Percentiles rank a stretch among this genome's conserved stretches.
These are phyloP conservation scores for Plasmodium vinckei DNA, from an alignment of 169 alveolate species.

Conservation along the genomic window DNA sequence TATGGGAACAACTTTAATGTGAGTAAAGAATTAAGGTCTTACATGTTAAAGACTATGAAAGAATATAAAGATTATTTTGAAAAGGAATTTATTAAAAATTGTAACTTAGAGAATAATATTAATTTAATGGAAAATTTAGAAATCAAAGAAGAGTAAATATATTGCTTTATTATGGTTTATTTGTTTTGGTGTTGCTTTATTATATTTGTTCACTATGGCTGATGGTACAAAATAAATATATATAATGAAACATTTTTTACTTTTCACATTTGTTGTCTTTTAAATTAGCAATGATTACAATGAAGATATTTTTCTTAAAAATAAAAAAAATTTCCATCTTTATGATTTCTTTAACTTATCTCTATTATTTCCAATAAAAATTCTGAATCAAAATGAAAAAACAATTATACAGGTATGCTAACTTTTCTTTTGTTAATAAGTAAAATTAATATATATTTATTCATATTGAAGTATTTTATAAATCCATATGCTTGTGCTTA, in stretches of 20 bases:
- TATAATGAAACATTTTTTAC: neutral
- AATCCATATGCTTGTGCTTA: too few species aligned
- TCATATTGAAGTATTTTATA: neutral
- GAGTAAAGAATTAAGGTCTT: slow-evolving; percentile 57
- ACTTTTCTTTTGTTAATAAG: neutral
- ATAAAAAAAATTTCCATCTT: slow-evolving; percentile 36
- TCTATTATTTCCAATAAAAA: slow-evolving; percentile 54
- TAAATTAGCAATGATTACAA: slow-evolving; percentile 35
- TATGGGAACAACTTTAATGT: slow-evolving; percentile 49
- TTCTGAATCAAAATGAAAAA: slow-evolving; percentile 50
- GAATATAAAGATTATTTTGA: slow-evolving; percentile 58
- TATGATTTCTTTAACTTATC: slow-evolving; percentile 60
- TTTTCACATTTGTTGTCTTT: slow-evolving; percentile 1
- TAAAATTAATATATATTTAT: neutral
- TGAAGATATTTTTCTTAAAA: slow-evolving; percentile 70
- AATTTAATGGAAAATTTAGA: slow-evolving; percentile 29
- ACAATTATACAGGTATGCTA: slow-evolving; percentile 41
- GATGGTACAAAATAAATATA: too few species aligned
- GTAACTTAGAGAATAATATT: slow-evolving; percentile 58
- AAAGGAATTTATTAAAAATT: slow-evolving; percentile 40
- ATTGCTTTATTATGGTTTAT: neutral
- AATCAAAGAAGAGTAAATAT: slow-evolving; percentile 55
- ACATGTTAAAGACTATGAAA: slow-evolving; percentile 56
- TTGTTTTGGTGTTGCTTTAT: neutral
- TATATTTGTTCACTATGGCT: too few species aligned